These are phyloP conservation scores for Starmerella potacharoeniae DNA, from an alignment of 805 yeast species.

Conservation along the genomic window DNA sequence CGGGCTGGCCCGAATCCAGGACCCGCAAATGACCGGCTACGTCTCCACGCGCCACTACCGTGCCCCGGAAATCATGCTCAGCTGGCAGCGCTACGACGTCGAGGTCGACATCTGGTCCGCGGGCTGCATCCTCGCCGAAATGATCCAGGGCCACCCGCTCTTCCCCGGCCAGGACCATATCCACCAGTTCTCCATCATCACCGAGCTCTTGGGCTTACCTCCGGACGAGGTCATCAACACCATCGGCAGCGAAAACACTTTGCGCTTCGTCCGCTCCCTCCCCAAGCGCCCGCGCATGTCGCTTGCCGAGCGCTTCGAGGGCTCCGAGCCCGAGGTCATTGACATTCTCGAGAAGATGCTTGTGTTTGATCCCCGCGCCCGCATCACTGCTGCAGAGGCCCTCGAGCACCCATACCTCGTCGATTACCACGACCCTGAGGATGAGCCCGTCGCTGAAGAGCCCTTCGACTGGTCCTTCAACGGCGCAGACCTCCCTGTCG, in stretches of 20 bases:
- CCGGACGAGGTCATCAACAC: constrained; percentile 94
- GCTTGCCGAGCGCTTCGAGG: constrained; percentile 63
- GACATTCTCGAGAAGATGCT: constrained; percentile 82
- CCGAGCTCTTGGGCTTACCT: constrained; percentile 92
- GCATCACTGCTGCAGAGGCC: constrained; percentile 87
- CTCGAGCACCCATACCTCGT: constrained; percentile 82
- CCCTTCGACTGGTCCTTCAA: constrained; percentile 97
- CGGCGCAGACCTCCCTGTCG: constrained; percentile 95
- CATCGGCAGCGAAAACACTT: constrained; percentile 88
- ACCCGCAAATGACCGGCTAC: constrained; percentile 98
- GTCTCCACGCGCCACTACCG: constrained; percentile 92
- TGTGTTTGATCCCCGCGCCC: constrained; percentile 86
- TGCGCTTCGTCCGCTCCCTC: constrained; percentile 84
- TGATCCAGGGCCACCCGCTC: constrained; percentile 93
- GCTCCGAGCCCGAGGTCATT: constrained; percentile 58
- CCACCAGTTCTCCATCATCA: constrained; percentile 92
- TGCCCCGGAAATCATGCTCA: constrained; percentile 96
- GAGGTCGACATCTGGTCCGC: constrained; percentile 98
- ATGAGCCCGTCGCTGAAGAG: constrained; percentile 88
- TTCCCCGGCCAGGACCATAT: constrained; percentile 98
- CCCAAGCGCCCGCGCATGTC: constrained; percentile 93
- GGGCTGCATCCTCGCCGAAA: constrained; percentile 93
- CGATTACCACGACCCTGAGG: constrained; percentile 94
- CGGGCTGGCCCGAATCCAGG: constrained; percentile 93
- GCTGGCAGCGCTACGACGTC: constrained; percentile 95